Base-by-base conservation (phyloP, 495 filamentous ascomycete species). In the Penicillium verhagenii region DNA sequence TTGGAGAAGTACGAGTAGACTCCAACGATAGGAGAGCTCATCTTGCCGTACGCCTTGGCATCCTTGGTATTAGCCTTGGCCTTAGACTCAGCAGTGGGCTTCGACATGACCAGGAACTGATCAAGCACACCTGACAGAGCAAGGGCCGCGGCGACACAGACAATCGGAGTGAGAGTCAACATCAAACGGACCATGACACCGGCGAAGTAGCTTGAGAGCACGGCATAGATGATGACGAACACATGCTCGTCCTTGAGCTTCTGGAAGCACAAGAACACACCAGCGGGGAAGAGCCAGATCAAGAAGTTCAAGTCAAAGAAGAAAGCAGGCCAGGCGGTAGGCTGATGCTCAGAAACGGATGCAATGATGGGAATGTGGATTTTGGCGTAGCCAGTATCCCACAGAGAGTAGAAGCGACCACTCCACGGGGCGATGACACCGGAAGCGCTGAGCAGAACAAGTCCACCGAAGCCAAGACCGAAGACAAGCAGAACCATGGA, bases 291-390 rank as follows among this genome's bases (percentile, higher is more conserved):
- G 49, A 97, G 86, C 92, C 92, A 99, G 73, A 99, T 96, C 56
- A 99, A 79, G 79, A 99, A 84, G 74, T 96, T 96, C 60, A 99
- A 81, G 63, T 99, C 95, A 71, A 99, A 99, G 77, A 97, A 99
- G 83, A 97, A 99, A 29, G 95, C 92, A 7, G 95, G 95, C 95
- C 95, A 99, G n/a, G 95, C 95, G 23, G 95, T 99, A 11, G 95
- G 95, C 71, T 99, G 95, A 80, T 99, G 95, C 71, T 99, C 95
- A 7, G 95, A 99, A 24, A 99, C 95, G 3, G 94, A 97, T 21
- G 95, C 95, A 72, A 99, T 99, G 66, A 99, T 99, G 29, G 95
- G 95, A 68, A 99, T 99, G 62, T 99, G 95, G 55, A 97, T 95
- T 77, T 99, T 99, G 61, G 95, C 95, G 68, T 99, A 99, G 60